phyloP scores from a whole-genome alignment of 257 asterid species.

The Salvia rosmarinus region DNA sequence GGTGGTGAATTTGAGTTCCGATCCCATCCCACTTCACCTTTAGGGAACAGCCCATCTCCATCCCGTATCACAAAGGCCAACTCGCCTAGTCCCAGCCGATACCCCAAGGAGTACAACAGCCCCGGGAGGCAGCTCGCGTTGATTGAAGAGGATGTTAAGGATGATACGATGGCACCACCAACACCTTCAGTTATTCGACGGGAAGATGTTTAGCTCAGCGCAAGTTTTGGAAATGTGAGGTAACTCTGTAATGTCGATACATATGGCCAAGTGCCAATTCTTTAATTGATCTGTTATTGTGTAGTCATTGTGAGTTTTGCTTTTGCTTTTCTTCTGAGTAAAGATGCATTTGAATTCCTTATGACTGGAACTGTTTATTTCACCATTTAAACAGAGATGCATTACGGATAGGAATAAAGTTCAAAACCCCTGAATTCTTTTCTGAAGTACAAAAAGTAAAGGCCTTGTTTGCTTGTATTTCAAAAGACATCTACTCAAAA shows the following conservation, averaged over 20 bases:
- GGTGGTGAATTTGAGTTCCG: conserved; percentile 51
- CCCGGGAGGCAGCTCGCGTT: conserved; percentile 48
- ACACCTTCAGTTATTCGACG: conserved; percentile 46
- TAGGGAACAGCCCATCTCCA: conserved; percentile 25
- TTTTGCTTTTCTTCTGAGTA: neutral
- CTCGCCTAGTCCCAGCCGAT: conserved; percentile 57
- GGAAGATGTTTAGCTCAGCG: conserved; percentile 41
- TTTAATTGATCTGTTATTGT: conserved; percentile 28
- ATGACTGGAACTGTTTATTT: neutral
- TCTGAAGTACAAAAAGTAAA: no score
- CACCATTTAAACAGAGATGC: neutral
- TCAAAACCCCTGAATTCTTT: no score
- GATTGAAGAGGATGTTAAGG: conserved; percentile 48
- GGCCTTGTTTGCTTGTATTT: no score
- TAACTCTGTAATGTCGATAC: conserved; percentile 1
- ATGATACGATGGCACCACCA: conserved; percentile 57
- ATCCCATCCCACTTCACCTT: conserved; percentile 23
- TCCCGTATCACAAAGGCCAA: conserved; percentile 11
- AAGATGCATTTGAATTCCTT: neutral
- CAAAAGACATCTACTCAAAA: no score
- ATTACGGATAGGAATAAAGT: no score
- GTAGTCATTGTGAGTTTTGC: neutral
- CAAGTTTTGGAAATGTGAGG: conserved; percentile 25
- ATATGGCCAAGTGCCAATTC: conserved; percentile 6
- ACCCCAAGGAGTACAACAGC: conserved; percentile 40